Conservation (phyloP, 2,329 filamentous ascomycete genomes). For the Fusarium caatingaense region DNA sequence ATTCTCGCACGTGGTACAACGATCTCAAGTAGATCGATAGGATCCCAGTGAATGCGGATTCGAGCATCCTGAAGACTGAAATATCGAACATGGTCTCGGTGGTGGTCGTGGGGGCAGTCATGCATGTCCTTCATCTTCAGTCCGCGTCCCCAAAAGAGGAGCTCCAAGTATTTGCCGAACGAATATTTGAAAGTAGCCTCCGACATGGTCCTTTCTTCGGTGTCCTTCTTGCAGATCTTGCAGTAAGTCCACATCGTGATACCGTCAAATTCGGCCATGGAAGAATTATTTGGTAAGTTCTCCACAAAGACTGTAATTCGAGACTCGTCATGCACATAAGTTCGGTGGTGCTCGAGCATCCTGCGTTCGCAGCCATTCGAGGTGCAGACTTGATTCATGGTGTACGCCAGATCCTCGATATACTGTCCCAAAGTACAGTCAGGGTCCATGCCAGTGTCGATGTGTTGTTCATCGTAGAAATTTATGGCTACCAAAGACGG, state of each 20-base stretch:
- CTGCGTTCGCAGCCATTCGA: slow-evolving; percentile 87
- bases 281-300: slow-evolving; percentile 57
- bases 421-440: slow-evolving; percentile 96
- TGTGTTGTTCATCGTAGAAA: slow-evolving; percentile 94
- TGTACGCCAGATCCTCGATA: slow-evolving; percentile 87
- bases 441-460: slow-evolving; percentile 75
- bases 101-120: slow-evolving; percentile 87
- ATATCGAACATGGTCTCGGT: slow-evolving; percentile 90
- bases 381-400: slow-evolving; percentile 80
- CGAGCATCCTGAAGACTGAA: slow-evolving; percentile 90
- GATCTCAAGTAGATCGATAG: slow-evolving; percentile 92
- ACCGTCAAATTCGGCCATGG: slow-evolving; percentile 62
- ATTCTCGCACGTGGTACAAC: slow-evolving; percentile 90
- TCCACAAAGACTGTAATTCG: slow-evolving; percentile 93
- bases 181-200: slow-evolving; percentile 97
- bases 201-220: slow-evolving; percentile 90
- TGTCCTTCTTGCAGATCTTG: slow-evolving; percentile 90
- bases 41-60: slow-evolving; percentile 90
- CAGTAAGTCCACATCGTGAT: slow-evolving; percentile 99
- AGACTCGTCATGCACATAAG: slow-evolving; percentile 96
- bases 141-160: slow-evolving; percentile 94
- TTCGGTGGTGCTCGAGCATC: slow-evolving; percentile 93
- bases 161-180: slow-evolving; percentile 96
- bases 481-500: slow-evolving; percentile 90
- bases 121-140: slow-evolving; percentile 78